Percentiles rank a stretch among this genome's conserved stretches.
Conservation (phyloP, 495 filamentous ascomycete genomes). For the Arthonia radiata region DNA sequence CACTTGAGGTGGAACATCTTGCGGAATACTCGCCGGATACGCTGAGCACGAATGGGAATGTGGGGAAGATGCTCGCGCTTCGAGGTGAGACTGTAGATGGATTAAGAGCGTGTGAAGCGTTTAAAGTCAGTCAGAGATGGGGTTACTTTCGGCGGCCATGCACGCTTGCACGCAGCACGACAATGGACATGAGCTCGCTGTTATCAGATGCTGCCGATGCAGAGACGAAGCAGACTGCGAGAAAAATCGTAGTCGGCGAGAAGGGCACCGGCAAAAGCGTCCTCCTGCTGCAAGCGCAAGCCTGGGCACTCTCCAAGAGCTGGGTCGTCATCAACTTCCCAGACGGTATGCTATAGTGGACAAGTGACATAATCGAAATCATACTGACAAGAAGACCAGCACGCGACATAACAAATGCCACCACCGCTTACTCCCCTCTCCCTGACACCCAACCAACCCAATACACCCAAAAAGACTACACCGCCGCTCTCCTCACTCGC, state of each 20-base stretch:
- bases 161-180: slow-evolving; percentile 48
- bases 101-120: slow-evolving; percentile 60
- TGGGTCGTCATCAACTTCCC: slow-evolving; percentile 82
- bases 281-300: slow-evolving; percentile 60
- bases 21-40: slow-evolving; percentile 22
- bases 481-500: slow-evolving; percentile 39
- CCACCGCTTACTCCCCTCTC: slow-evolving; percentile 55
- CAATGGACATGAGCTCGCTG: slow-evolving; percentile 37
- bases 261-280: slow-evolving; percentile 64
- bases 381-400: slow-evolving; percentile 21
- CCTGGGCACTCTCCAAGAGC: slow-evolving; percentile 54
- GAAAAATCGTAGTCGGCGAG: slow-evolving; percentile 46
- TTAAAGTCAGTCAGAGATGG: slow-evolving; percentile 84
- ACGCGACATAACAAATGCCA: slow-evolving; percentile 53
- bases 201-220: slow-evolving; percentile 25
- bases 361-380: no score
- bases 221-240: slow-evolving; percentile 30
- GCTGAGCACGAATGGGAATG: slow-evolving; percentile 14
- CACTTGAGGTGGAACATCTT: slow-evolving; percentile 44
- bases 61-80: slow-evolving; percentile 42
- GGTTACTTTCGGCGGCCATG: slow-evolving; percentile 57
- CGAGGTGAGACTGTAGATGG: slow-evolving; percentile 46
- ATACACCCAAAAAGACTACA: slow-evolving; percentile 59
- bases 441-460: slow-evolving; percentile 26
- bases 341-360: no score